A percentile compares a stretch with the other conserved stretches of the same genome.
Evolutionary conservation across 345 rosid genomes (phyloP).

Genomic region (Physaria fendleri): DNA sequence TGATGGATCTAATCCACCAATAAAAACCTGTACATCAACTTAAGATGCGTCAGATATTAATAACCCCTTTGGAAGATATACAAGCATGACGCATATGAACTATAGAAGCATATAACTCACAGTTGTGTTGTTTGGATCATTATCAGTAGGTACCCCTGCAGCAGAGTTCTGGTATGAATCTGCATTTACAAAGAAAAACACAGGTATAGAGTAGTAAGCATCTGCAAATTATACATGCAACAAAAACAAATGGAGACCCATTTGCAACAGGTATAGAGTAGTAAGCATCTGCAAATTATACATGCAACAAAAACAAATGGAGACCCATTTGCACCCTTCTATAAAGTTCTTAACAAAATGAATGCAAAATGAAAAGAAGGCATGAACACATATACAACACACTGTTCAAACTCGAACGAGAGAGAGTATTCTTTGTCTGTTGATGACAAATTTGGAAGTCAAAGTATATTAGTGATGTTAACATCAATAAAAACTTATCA

Average conservation of each 20-base stretch:
- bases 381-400: not conserved
- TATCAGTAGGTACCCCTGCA: slow-evolving; percentile 54
- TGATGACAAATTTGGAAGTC: not conserved
- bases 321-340: not conserved
- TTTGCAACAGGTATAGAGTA: not conserved
- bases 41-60: not conserved
- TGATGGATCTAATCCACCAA: slow-evolving; percentile 74
- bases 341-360: not conserved
- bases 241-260: not conserved
- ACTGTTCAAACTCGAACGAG: not conserved
- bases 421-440: not conserved
- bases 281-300: not conserved
- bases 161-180: slow-evolving; percentile 60
- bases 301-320: not conserved
- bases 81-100: not conserved
- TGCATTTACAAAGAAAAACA: slow-evolving; percentile 34
- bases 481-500: not conserved
- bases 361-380: not conserved
- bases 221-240: not conserved
- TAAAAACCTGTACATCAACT: slow-evolving; percentile 55
- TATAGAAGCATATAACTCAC: slow-evolving; percentile 42
- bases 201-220: not conserved
- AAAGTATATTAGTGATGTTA: not conserved
- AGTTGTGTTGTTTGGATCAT: slow-evolving; percentile 85
- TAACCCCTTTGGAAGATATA: not conserved